A percentile compares a stretch with the other conserved stretches of the same genome.
These are phyloP conservation scores for Teratosphaeria gauchensis DNA, from an alignment of 2,329 filamentous ascomycete genomes.

Conservation along the genomic window DNA sequence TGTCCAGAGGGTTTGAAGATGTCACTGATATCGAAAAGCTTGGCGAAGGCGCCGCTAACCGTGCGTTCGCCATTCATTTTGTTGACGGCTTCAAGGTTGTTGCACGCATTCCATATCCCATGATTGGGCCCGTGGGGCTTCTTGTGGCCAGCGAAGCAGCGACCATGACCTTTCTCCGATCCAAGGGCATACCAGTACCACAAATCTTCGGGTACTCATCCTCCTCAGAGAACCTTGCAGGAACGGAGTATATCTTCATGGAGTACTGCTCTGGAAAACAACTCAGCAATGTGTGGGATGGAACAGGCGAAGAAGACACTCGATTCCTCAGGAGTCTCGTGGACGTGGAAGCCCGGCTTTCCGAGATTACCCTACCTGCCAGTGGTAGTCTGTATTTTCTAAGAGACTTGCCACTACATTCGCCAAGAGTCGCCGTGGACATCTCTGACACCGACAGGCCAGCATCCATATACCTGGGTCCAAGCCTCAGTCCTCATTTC, in stretches of 20 bases:
- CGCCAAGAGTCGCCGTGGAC: constrained; percentile 11
- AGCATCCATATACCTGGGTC: constrained; percentile 22
- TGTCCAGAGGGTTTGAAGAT: constrained; percentile 13
- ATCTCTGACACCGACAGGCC: not conserved
- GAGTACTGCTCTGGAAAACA: constrained; percentile 11
- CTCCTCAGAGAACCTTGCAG: constrained; percentile 14
- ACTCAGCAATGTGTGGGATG: constrained; percentile 11
- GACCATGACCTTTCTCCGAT: constrained; percentile 15
- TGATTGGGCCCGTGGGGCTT: constrained; percentile 5
- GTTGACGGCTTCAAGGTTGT: constrained; percentile 13
- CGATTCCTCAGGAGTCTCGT: constrained; percentile 20
- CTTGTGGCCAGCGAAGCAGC: constrained; percentile 19
- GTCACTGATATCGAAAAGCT: constrained; percentile 15
- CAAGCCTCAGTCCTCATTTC: constrained; percentile 18
- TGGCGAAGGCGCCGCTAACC: constrained; percentile 14
- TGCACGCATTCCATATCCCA: constrained; percentile 15
- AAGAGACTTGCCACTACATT: constrained; percentile 14
- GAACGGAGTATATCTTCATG: constrained; percentile 20
- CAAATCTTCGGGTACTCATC: constrained; percentile 13
- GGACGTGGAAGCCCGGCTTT: constrained; percentile 21
- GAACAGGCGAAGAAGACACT: constrained; percentile 13
- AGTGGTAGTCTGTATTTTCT: constrained; percentile 28
- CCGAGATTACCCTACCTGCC: constrained; percentile 21
- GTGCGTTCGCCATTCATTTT: constrained; percentile 10
- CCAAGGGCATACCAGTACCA: constrained; percentile 14